Evolutionary conservation across 495 filamentous ascomycete genomes (phyloP).

Genomic region (Aspergillus funiculosus): DNA sequence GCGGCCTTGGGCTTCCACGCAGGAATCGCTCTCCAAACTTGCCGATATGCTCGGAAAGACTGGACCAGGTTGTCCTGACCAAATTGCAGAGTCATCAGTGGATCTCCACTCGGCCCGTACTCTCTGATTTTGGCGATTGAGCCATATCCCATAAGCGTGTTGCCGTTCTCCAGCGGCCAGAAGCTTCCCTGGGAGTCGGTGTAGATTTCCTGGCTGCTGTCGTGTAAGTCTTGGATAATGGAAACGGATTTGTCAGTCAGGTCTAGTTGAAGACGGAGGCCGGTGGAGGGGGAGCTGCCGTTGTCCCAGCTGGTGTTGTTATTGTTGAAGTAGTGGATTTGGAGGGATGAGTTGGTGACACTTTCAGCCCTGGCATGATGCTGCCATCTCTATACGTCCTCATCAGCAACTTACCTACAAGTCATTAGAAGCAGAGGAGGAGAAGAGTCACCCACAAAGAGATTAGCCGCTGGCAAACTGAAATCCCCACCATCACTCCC

Average conservation of each 20-base stretch:
- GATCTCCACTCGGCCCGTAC: slow-evolving; percentile 22
- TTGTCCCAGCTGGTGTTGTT: slow-evolving; percentile 18
- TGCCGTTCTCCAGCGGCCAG: slow-evolving; percentile 35
- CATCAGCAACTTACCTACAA: too few relatives aligned
- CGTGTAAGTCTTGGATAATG: slow-evolving; percentile 18
- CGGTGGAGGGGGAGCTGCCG: slow-evolving; percentile 20
- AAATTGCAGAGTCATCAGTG: slow-evolving; percentile 23
- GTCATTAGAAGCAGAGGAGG: too few relatives aligned
- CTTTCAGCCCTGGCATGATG: too few relatives aligned
- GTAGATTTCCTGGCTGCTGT: slow-evolving; percentile 27
- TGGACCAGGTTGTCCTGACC: slow-evolving; percentile 17
- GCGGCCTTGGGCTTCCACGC: slow-evolving; percentile 13
- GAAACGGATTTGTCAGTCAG: slow-evolving; percentile 16
- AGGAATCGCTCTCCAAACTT: slow-evolving; percentile 21
- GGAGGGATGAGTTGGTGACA: too few relatives aligned
- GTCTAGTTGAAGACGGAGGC: slow-evolving; percentile 24
- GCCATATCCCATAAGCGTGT: slow-evolving; percentile 41
- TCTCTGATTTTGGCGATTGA: slow-evolving; percentile 41
- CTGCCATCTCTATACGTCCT: too few relatives aligned
- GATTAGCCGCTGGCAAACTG: too few relatives aligned
- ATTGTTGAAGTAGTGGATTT: slow-evolving; percentile 30
- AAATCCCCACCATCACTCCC: too few relatives aligned
- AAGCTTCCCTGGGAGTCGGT: slow-evolving; percentile 39
- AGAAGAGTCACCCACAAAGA: background rate
- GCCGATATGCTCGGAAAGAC: slow-evolving; percentile 26